A percentile compares a stretch with the other conserved stretches of the same genome.
These are phyloP conservation scores for Lipomyces oligophaga DNA, from an alignment of 805 yeast species.

Conservation along the genomic window DNA sequence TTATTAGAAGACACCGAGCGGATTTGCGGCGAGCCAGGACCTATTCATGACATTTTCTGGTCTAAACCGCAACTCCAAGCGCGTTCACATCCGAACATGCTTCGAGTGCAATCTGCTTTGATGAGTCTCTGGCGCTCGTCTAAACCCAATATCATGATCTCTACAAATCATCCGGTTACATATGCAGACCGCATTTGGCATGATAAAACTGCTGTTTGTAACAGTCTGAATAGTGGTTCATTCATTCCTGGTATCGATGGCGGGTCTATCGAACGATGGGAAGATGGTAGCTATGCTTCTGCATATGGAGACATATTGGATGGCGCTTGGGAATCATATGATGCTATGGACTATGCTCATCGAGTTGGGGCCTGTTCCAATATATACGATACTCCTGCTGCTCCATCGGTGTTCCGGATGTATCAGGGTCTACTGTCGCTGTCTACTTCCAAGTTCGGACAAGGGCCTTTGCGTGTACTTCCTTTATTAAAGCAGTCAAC, in stretches of 20 bases:
- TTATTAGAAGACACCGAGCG: slow-evolving; percentile 32
- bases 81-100: slow-evolving; percentile 41
- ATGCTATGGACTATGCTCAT: slow-evolving; percentile 41
- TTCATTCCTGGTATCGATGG: slow-evolving; percentile 45
- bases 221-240: too few species aligned
- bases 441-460: slow-evolving; percentile 39
- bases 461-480: slow-evolving; percentile 42
- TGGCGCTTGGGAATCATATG: slow-evolving; percentile 45
- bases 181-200: slow-evolving; percentile 46
- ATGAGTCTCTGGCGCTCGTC: slow-evolving; percentile 37
- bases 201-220: slow-evolving; percentile 36
- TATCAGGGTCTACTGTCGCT: slow-evolving; percentile 48
- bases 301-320: slow-evolving; percentile 41
- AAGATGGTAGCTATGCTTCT: slow-evolving; percentile 41
- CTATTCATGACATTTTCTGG: slow-evolving; percentile 42
- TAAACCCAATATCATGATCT: slow-evolving; percentile 34
- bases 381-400: slow-evolving; percentile 35
- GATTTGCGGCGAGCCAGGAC: slow-evolving; percentile 33
- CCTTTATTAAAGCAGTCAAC: slow-evolving; percentile 41
- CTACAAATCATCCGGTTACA: slow-evolving; percentile 37
- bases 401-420: slow-evolving; percentile 42
- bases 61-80: slow-evolving; percentile 41
- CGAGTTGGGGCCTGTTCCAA: slow-evolving; percentile 39
- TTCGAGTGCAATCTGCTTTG: slow-evolving; percentile 35
- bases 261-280: slow-evolving; percentile 48